Base-by-base conservation (phyloP, 306 rosid species). In the Mimosa pudica region DNA sequence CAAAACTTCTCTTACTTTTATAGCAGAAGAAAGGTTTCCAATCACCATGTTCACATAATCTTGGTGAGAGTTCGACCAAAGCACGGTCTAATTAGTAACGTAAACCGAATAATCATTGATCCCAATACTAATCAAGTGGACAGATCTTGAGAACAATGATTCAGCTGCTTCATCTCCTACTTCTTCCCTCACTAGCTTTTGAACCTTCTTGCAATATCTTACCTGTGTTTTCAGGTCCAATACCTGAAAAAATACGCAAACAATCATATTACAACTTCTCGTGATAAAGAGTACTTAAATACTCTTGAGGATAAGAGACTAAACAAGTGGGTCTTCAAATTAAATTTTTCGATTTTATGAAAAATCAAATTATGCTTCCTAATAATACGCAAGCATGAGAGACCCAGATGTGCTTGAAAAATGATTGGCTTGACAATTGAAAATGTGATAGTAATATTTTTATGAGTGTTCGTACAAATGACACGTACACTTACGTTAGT, bases 81-180 rank as follows among this genome's bases (percentile, higher is more conserved):
- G 63, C 0, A 58, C 6, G 38, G 83, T 65, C 48, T 89, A 85
- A 52, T 87, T 85, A 79, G 81, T 73, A 80, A 85, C 55, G 63
- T 87, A 10, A 85, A 48, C 73, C 73, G 80, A 85, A 80, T 89
- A 93, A 76, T 91, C 98, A 76, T 93, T 93, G 83, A 13, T 45
- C 58, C 97, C 97, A 1, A 86, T 77, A 80, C 79, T 71, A 54
- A 89, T 81, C 81, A 93, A 84, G 81, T 89, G 89, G 80, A 93
- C 89, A 58, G 90, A 94, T 81, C 80, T 84, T 75, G 94, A 84
- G 16, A 89, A 11, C 30, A 32, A 62, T 32, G 66, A 51, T 75
- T 62, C 17, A 55, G 64, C 9, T 48, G 51, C 79, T 82, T 78
- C 87, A 30, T 87, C 65, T 58, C 92, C 90, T 45, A 77, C 45